Base-by-base conservation (phyloP, 23 red algal genomes). In the Gracilaria caudata region DNA sequence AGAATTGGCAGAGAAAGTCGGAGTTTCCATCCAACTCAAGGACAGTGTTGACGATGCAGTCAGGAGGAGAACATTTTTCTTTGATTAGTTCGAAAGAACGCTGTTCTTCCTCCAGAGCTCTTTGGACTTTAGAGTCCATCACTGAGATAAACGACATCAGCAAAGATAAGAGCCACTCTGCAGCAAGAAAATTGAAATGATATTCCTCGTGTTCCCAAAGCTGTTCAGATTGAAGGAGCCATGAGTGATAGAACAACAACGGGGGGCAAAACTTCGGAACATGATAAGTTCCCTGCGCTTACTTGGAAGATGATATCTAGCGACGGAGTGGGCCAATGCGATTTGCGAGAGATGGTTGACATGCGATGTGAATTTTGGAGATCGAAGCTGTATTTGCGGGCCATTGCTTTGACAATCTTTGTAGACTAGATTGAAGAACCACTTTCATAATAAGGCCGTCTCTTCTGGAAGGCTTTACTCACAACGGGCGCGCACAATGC, bases 31-130 rank as follows among this genome's bases (percentile, higher is more conserved):
- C 43, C 6, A 75, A 49, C 40, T 75, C 43, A 2, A 75, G 33
- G 7, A 33, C 21, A 40, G 21, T 75, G 43, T 33, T 29, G 25
- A 75, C 25, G 40, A 75, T 75, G 70, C 70, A 75, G 40, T 75
- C 39, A 12, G 70, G 13, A 21, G 70, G 70, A 33, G 70, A 75
- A 13, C 25, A 4, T 46, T 24, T 1, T 40, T 39, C 5, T 75
- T 49, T 47, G 70, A 75, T 43, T 46, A 1, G 21, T 21, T 23
- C 43, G 70, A 75, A 75, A 28, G 19, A 17, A 43, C 39, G 37
- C 33, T 75, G 39, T 36, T 75, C 70, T 47, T 75, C 19, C 11
- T 47, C 38, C 3, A 75, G 25, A 9, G 70, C 70, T 13, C 38
- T 75, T 49, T 29, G 39, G 39, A 75, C 19, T 20, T 47, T 33